These are phyloP conservation scores for Candida maltosa DNA, from an alignment of 805 yeast genomes.

Conservation along the genomic window DNA sequence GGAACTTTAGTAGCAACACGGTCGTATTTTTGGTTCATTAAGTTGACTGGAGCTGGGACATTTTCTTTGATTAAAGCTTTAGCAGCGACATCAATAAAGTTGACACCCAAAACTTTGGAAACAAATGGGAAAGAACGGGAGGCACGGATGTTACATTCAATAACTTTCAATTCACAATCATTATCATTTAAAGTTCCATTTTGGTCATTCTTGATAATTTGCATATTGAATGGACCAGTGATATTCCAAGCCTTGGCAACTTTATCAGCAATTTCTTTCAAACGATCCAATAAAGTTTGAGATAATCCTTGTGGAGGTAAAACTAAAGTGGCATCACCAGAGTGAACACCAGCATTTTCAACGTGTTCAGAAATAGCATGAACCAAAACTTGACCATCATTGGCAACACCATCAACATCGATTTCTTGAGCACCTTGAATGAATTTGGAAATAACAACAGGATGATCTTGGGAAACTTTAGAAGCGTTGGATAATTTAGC, in stretches of 20 bases:
- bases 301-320: slow-evolving; percentile 86
- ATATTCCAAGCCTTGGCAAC: slow-evolving; percentile 93
- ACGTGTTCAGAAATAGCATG: slow-evolving; percentile 98
- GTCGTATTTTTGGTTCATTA: slow-evolving; percentile 71
- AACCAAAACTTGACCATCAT: slow-evolving; percentile 80
- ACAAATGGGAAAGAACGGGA: slow-evolving; percentile 99
- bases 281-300: slow-evolving; percentile 61
- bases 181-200: slow-evolving; percentile 55
- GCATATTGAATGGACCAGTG: slow-evolving; percentile 98
- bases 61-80: slow-evolving; percentile 74
- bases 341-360: slow-evolving; percentile 97
- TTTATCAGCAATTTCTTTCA: slow-evolving; percentile 86
- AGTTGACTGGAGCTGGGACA: slow-evolving; percentile 75
- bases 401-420: slow-evolving; percentile 95
- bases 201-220: slow-evolving; percentile 77
- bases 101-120: slow-evolving; percentile 91
- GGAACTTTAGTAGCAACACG: slow-evolving; percentile 86
- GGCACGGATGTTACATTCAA: slow-evolving; percentile 98
- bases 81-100: slow-evolving; percentile 93
- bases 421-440: slow-evolving; percentile 96
- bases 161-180: slow-evolving; percentile 75
- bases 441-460: slow-evolving; percentile 94
- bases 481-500: slow-evolving; percentile 83
- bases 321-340: slow-evolving; percentile 96
- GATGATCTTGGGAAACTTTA: slow-evolving; percentile 91